Evolutionary conservation across 129 eudicot species (phyloP).

Genomic region (Daucus carota): DNA sequence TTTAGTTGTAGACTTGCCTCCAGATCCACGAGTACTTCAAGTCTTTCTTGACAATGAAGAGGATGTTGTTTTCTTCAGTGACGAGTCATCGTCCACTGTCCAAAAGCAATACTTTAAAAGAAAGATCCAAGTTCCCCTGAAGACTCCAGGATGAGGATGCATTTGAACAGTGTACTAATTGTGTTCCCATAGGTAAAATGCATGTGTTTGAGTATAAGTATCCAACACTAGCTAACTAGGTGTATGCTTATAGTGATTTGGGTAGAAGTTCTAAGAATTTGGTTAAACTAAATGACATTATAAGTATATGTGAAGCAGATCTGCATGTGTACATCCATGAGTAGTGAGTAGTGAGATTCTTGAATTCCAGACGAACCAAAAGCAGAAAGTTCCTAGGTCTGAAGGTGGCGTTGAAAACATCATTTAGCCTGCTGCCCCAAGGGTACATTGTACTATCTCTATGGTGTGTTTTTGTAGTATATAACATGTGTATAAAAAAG

Average conservation of each 20-base stretch:
- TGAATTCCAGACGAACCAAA: neutral
- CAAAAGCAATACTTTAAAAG: neutral
- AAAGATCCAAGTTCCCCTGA: neutral
- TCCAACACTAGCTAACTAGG: neutral
- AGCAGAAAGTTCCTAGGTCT: neutral
- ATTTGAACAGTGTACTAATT: neutral
- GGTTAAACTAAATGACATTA: neutral
- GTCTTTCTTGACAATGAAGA: conserved; percentile 33
- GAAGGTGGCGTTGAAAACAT: neutral
- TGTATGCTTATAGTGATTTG: neutral
- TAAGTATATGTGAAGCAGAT: neutral
- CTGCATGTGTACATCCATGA: conserved; percentile 1
- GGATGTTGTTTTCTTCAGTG: conserved; percentile 32
- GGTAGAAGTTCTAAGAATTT: neutral
- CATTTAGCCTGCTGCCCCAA: neutral
- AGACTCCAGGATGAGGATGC: neutral
- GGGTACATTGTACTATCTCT: neutral
- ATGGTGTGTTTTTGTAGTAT: neutral
- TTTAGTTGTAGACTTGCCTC: conserved; percentile 60
- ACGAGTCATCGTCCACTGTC: conserved; percentile 25
- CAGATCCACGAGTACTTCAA: conserved; percentile 37
- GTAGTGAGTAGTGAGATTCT: neutral
- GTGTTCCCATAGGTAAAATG: neutral
- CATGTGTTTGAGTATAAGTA: neutral
- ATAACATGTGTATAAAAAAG: neutral